These are phyloP conservation scores for Microbotryum saponariae DNA, from an alignment of 1,284 basidiomycete species.

Conservation along the genomic window DNA sequence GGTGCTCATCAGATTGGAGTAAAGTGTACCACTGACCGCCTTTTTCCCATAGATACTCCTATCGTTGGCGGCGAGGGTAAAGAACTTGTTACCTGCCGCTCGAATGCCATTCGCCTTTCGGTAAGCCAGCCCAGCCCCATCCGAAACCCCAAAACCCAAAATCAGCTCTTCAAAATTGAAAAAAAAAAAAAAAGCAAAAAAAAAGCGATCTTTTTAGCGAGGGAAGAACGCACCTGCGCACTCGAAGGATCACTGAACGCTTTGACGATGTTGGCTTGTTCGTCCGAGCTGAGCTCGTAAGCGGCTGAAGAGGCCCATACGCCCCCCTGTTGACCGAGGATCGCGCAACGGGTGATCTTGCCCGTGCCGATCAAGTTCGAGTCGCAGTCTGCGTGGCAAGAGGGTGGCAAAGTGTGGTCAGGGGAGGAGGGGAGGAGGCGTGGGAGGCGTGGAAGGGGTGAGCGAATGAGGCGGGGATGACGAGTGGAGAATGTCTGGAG, in stretches of 20 bases:
- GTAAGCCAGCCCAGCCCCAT: too few species aligned
- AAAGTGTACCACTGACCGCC: constrained; percentile 49
- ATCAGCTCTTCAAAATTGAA: too few species aligned
- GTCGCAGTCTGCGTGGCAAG: constrained; percentile 61
- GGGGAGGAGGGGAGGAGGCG: too few species aligned
- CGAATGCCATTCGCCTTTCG: constrained; percentile 54
- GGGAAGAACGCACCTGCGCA: constrained; percentile 41
- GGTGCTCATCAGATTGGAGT: too few species aligned
- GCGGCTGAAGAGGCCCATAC: constrained; percentile 73
- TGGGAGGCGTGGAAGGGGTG: too few species aligned
- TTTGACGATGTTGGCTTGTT: constrained; percentile 61
- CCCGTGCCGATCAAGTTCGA: constrained; percentile 69
- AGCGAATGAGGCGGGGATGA: too few species aligned
- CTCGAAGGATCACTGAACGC: constrained; percentile 50
- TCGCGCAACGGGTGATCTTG: constrained; percentile 70
- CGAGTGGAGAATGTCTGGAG: too few species aligned
- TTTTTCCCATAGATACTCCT: constrained; percentile 75
- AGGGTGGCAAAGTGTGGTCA: too few species aligned
- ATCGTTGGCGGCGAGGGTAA: constrained; percentile 56
- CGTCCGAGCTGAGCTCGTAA: constrained; percentile 66
- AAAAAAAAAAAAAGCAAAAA: too few species aligned
- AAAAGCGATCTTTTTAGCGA: too few species aligned
- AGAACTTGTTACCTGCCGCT: constrained; percentile 70
- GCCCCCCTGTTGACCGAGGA: constrained; percentile 75
- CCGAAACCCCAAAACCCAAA: too few species aligned